Evolutionary conservation across 2,329 filamentous ascomycete species (phyloP).

Genomic region (Coleophoma cylindrospora): DNA sequence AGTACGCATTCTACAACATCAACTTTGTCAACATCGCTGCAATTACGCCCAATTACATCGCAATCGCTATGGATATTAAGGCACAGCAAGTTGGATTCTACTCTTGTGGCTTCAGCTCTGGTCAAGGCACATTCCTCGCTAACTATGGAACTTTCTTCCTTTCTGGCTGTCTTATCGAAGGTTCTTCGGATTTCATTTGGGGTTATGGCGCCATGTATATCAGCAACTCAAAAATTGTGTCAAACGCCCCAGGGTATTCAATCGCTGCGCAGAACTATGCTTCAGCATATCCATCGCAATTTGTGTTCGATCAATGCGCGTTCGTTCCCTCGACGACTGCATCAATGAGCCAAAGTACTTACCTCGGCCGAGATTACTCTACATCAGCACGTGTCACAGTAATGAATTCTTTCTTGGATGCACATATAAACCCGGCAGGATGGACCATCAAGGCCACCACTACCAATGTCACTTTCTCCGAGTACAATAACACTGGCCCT

Average conservation of each 20-base stretch:
- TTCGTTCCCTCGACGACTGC: slow-evolving; percentile 32
- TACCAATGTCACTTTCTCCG: slow-evolving; percentile 24
- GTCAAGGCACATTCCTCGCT: slow-evolving; percentile 53
- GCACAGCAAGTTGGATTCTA: slow-evolving; percentile 62
- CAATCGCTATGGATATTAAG: slow-evolving; percentile 51
- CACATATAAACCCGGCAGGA: slow-evolving; percentile 42
- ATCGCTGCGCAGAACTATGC: slow-evolving; percentile 37
- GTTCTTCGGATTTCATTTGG: neutral
- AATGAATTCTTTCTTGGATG: slow-evolving; percentile 39
- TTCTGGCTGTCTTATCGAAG: neutral
- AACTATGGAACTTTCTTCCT: slow-evolving; percentile 3
- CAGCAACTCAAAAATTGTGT: slow-evolving; percentile 14
- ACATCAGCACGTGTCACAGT: slow-evolving; percentile 42
- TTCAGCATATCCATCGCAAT: slow-evolving; percentile 34
- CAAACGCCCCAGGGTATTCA: slow-evolving; percentile 23
- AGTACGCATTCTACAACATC: slow-evolving; percentile 61
- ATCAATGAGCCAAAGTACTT: slow-evolving; percentile 34
- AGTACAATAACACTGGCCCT: slow-evolving; percentile 28
- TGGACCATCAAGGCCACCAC: slow-evolving; percentile 31
- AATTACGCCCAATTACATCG: slow-evolving; percentile 40
- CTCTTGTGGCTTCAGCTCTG: slow-evolving; percentile 56
- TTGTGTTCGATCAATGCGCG: slow-evolving; percentile 48
- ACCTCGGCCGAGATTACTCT: slow-evolving; percentile 45
- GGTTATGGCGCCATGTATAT: slow-evolving; percentile 4
- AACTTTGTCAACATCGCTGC: slow-evolving; percentile 47